These are phyloP conservation scores for Salix exigua DNA, from an alignment of 345 rosid species.

Conservation along the genomic window DNA sequence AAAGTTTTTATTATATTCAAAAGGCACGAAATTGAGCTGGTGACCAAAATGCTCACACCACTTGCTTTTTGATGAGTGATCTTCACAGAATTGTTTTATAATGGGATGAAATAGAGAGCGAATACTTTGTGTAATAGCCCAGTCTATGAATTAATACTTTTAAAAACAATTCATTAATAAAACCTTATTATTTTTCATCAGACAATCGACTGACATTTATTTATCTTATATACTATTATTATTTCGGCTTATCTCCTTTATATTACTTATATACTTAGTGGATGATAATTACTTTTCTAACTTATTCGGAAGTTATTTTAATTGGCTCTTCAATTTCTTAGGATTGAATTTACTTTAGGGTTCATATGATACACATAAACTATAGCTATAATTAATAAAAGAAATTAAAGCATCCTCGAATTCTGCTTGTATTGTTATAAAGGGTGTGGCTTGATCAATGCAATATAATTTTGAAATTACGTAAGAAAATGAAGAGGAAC, in stretches of 20 bases:
- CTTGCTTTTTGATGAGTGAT: slow-evolving; percentile 9
- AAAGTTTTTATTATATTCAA: slow-evolving; percentile 7
- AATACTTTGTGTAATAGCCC: not conserved
- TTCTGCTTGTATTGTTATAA: no score
- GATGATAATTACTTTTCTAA: not conserved
- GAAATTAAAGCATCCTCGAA: no score
- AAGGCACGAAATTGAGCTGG: slow-evolving; percentile 26
- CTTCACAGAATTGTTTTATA: slow-evolving; percentile 16
- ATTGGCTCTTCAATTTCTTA: not conserved
- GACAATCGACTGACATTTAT: no score
- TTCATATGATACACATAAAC: no score
- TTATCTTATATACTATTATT: no score
- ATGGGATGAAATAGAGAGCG: not conserved
- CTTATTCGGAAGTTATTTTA: not conserved
- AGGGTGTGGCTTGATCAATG: no score
- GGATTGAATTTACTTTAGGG: no score
- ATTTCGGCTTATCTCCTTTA: no score
- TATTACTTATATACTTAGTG: not conserved
- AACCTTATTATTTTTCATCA: no score
- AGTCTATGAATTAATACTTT: not conserved
- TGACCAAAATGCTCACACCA: slow-evolving; percentile 43
- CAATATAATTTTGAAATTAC: no score
- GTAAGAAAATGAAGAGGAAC: not conserved
- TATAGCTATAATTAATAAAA: no score
- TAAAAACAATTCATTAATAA: not conserved